Evolutionary conservation across 306 rosid species (phyloP).

Genomic region (Fragaria vesca): DNA sequence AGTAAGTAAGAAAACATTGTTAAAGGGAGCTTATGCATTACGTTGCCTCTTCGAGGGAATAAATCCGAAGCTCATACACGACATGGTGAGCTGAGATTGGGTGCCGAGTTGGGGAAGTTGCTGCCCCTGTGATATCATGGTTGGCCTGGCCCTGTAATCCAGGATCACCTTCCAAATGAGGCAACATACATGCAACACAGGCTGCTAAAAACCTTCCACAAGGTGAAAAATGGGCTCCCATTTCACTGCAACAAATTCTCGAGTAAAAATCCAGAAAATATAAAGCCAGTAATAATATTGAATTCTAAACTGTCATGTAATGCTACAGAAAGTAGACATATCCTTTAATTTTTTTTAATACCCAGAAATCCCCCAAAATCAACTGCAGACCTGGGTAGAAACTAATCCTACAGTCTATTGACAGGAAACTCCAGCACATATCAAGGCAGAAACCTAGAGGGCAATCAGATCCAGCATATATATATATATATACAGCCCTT

Average conservation of each 20-base stretch:
- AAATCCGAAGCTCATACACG: slow-evolving; percentile 90
- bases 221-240: slow-evolving; percentile 99
- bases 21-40: slow-evolving; percentile 31
- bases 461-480: neutral
- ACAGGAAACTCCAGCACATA: neutral
- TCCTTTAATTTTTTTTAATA: neutral
- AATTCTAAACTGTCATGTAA: neutral
- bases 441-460: neutral
- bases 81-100: slow-evolving; percentile 92
- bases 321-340: neutral
- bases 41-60: slow-evolving; percentile 96
- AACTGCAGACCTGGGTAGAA: neutral
- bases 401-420: neutral
- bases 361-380: neutral
- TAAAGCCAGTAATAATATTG: neutral
- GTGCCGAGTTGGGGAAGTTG: slow-evolving; percentile 95
- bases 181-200: slow-evolving; percentile 94
- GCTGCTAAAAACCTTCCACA: slow-evolving; percentile 98
- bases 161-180: slow-evolving; percentile 82
- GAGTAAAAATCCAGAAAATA: slow-evolving; percentile 13
- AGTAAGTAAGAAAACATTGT: slow-evolving; percentile 2
- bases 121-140: slow-evolving; percentile 56
- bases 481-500: no score
- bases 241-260: slow-evolving; percentile 72
- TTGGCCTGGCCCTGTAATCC: slow-evolving; percentile 64